Evolutionary conservation across 805 yeast genomes (phyloP).

Genomic region (Candida pini): DNA sequence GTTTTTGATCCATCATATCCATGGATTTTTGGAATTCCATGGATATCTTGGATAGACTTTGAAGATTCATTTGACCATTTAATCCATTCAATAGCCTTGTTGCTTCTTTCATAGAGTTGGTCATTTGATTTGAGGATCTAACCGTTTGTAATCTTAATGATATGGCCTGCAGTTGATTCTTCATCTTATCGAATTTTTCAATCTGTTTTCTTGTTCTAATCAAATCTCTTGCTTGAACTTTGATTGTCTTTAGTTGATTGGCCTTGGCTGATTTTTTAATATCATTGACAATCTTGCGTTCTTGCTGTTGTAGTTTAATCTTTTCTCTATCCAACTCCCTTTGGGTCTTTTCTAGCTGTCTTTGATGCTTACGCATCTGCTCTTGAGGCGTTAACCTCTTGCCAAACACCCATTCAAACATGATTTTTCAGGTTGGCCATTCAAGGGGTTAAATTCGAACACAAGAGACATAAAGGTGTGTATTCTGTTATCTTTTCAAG

Average conservation of each 20-base stretch:
- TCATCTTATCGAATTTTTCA: slow-evolving; percentile 87
- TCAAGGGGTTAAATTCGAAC: not conserved
- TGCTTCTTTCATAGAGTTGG: slow-evolving; percentile 90
- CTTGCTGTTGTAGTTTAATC: slow-evolving; percentile 81
- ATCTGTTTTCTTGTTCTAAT: slow-evolving; percentile 81
- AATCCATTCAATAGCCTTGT: slow-evolving; percentile 76
- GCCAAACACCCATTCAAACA: slow-evolving; percentile 95
- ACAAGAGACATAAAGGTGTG: not conserved
- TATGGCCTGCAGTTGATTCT: slow-evolving; percentile 93
- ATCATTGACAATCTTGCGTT: slow-evolving; percentile 77
- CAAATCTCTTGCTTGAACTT: slow-evolving; percentile 92
- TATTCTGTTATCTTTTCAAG: not conserved
- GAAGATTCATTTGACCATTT: slow-evolving; percentile 84
- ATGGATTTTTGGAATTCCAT: slow-evolving; percentile 93
- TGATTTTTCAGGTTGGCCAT: too few species aligned
- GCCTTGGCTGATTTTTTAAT: slow-evolving; percentile 88
- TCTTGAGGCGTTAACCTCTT: slow-evolving; percentile 92
- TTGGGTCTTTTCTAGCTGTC: slow-evolving; percentile 92
- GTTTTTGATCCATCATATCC: slow-evolving; percentile 97
- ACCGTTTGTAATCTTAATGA: slow-evolving; percentile 88
- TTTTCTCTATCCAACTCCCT: slow-evolving; percentile 89
- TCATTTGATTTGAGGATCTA: slow-evolving; percentile 92
- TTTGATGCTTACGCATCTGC: slow-evolving; percentile 87
- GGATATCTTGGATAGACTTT: slow-evolving; percentile 81
- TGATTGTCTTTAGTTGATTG: slow-evolving; percentile 84